Evolutionary conservation across 2,329 filamentous ascomycete species (phyloP).

Genomic region (Penicillium sp.): DNA sequence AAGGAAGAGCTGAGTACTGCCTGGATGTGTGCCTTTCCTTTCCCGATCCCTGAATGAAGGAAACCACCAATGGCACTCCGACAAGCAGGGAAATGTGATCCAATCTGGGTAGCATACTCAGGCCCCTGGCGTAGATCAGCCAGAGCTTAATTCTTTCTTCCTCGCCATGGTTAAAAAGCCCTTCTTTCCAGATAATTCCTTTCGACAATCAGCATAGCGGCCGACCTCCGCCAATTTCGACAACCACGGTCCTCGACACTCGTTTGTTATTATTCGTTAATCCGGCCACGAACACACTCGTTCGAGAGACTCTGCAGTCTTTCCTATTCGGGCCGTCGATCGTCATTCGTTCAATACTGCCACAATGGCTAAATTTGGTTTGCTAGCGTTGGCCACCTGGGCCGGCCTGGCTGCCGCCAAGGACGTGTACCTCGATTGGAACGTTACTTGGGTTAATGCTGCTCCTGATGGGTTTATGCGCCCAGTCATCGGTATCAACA

Average conservation of each 20-base stretch:
- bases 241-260: conserved; percentile 10
- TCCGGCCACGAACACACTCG: conserved; percentile 6
- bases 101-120: conserved; percentile 12
- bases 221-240: conserved; percentile 19
- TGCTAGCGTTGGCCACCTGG: conserved; percentile 20
- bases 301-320: conserved; percentile 20
- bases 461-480: conserved; percentile 69
- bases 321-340: conserved; percentile 9
- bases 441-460: conserved; percentile 67
- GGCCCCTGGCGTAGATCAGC: conserved; percentile 21
- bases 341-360: conserved; percentile 15
- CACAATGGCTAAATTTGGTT: conserved; percentile 19
- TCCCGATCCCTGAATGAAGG: conserved; percentile 14
- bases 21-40: conserved; percentile 4
- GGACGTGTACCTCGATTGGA: conserved; percentile 49
- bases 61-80: conserved; percentile 7
- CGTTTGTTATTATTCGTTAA: conserved; percentile 9
- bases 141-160: not conserved
- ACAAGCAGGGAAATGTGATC: not conserved
- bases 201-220: conserved; percentile 7
- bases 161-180: conserved; percentile 18
- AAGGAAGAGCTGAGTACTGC: not conserved
- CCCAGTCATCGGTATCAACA: conserved; percentile 72
- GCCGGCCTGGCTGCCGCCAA: conserved; percentile 22
- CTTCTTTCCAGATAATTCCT: not conserved